These are phyloP conservation scores for Chalara sp. DNA, from an alignment of 2,329 filamentous ascomycete species.

Conservation along the genomic window DNA sequence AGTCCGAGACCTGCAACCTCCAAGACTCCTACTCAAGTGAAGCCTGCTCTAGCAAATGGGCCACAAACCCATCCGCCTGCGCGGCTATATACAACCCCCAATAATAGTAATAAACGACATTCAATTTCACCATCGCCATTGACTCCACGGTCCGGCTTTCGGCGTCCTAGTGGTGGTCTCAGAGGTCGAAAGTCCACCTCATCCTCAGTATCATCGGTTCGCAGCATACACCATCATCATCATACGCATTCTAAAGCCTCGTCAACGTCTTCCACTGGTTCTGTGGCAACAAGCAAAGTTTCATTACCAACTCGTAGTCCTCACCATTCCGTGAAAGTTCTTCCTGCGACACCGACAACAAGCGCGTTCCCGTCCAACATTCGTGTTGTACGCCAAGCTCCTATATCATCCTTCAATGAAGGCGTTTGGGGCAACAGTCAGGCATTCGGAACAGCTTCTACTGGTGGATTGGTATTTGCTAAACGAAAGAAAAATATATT, in stretches of 20 bases:
- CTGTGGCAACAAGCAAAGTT: conserved; percentile 64
- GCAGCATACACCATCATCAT: conserved; percentile 80
- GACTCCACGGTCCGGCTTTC: conserved; percentile 80
- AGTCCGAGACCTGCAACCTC: conserved; percentile 54
- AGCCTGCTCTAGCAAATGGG: conserved; percentile 27
- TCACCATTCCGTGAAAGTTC: conserved; percentile 88
- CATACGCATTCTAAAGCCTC: conserved; percentile 91
- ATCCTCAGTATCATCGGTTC: conserved; percentile 86
- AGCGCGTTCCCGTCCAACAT: conserved; percentile 78
- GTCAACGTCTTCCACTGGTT: conserved; percentile 78
- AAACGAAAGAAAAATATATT: conserved; percentile 76
- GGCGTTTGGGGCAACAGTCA: conserved; percentile 41
- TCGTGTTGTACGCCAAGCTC: conserved; percentile 63
- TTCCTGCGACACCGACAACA: conserved; percentile 78
- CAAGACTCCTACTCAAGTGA: conserved; percentile 33
- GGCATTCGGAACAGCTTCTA: conserved; percentile 52
- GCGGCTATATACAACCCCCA: conserved; percentile 31
- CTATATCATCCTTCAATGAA: conserved; percentile 50
- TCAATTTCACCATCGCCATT: conserved; percentile 82
- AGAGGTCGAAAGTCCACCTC: conserved; percentile 93
- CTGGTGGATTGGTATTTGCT: conserved; percentile 65
- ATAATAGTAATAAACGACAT: conserved; percentile 49
- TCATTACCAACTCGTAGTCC: conserved; percentile 64
- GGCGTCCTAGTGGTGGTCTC: conserved; percentile 75
- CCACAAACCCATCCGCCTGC: conserved; percentile 25